Evolutionary conservation across 805 yeast genomes (phyloP).

Genomic region (Cyberlindnera bimundalis): DNA sequence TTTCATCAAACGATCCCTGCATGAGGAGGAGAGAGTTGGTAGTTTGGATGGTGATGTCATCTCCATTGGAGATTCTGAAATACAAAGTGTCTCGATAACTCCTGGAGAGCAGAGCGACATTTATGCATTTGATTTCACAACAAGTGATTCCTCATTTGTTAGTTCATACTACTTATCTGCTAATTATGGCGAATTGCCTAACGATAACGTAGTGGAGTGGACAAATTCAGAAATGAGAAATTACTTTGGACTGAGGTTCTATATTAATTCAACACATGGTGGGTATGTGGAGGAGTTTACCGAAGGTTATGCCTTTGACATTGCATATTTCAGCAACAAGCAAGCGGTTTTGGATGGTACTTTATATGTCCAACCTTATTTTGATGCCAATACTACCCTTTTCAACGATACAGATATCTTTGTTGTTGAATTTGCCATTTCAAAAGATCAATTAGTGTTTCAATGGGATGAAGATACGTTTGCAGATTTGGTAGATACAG

Average conservation of each 20-base stretch:
- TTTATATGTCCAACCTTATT: slow-evolving; percentile 13
- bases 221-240: slow-evolving; percentile 3
- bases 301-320: slow-evolving; percentile 15
- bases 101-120: slow-evolving; percentile 17
- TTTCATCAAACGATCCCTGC: background rate
- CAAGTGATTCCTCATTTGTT: slow-evolving; percentile 1
- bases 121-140: slow-evolving; percentile 19
- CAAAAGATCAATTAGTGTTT: slow-evolving; percentile 58
- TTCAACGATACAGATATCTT: slow-evolving; percentile 11
- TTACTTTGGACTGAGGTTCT: slow-evolving; percentile 13
- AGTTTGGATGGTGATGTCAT: background rate
- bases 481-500: slow-evolving; percentile 64
- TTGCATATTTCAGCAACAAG: slow-evolving; percentile 14
- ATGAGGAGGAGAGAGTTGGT: too few relatives aligned
- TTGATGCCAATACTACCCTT: slow-evolving; percentile 4
- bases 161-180: slow-evolving; percentile 13
- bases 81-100: slow-evolving; percentile 11
- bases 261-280: slow-evolving; percentile 10
- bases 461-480: slow-evolving; percentile 64
- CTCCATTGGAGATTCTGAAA: slow-evolving; percentile 15
- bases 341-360: slow-evolving; percentile 3
- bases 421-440: slow-evolving; percentile 51
- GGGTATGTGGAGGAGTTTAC: slow-evolving; percentile 11
- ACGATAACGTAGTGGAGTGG: background rate
- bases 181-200: slow-evolving; percentile 14